Evolutionary conservation across 441 rosid genomes (phyloP).

Genomic region (Pelargonium cotyledonis): DNA sequence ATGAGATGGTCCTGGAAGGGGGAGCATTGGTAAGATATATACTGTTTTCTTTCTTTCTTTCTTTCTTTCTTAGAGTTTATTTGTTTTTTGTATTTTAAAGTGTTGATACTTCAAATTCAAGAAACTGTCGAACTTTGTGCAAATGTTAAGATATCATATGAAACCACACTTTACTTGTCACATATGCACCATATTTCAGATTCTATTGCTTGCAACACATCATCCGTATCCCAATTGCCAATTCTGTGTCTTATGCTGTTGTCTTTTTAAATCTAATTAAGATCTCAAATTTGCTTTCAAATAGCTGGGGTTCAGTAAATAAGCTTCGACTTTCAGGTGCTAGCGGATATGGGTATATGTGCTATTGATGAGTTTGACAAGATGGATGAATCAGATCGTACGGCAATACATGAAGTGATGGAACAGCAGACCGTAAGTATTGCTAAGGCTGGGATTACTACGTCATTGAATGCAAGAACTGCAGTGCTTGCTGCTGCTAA

Average conservation of each 20-base stretch:
- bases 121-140: not conserved
- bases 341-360: slow-evolving; percentile 99
- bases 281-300: not conserved
- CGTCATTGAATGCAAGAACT: slow-evolving; percentile 97
- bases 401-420: slow-evolving; percentile 99
- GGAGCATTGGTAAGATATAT: slow-evolving; percentile 83
- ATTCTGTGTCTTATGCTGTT: not conserved
- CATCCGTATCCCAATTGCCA: not conserved
- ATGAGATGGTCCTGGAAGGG: slow-evolving; percentile 99
- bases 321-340: slow-evolving; percentile 52
- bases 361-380: slow-evolving; percentile 99
- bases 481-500: slow-evolving; percentile 99
- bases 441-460: slow-evolving; percentile 99
- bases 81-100: slow-evolving; percentile 11
- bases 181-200: not conserved
- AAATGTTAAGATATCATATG: slow-evolving; percentile 11
- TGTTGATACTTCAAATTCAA: slow-evolving; percentile 6
- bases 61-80: not conserved
- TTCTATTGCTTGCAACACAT: slow-evolving; percentile 5
- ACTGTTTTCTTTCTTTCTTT: not conserved
- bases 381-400: slow-evolving; percentile 99
- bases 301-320: slow-evolving; percentile 16
- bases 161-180: slow-evolving; percentile 7
- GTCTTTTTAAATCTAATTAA: not conserved
- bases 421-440: slow-evolving; percentile 99